phyloP scores from a whole-genome alignment of 1,284 basidiomycete species.

The Cryptococcus sp. region DNA sequence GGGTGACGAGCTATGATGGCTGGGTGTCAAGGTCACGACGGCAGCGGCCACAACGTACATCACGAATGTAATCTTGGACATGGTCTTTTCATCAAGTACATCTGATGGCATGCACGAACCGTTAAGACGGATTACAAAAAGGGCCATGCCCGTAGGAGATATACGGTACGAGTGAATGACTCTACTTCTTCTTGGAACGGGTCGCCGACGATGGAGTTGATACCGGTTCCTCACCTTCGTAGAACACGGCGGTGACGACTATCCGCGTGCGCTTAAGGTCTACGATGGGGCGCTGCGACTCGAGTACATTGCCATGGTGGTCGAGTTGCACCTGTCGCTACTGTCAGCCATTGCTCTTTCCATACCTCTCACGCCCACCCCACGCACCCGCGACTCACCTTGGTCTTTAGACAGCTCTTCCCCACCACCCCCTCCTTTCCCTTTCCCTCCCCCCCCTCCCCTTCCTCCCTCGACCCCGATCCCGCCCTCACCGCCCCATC shows the following conservation, averaged over 20 bases:
- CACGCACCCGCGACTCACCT: no score
- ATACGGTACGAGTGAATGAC: not conserved
- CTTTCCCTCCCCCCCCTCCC: not conserved
- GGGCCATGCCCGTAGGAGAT: not conserved
- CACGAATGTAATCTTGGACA: no score
- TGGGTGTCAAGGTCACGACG: not conserved
- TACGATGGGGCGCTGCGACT: slow-evolving; percentile 60
- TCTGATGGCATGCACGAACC: not conserved
- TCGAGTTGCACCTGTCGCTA: slow-evolving; percentile 63
- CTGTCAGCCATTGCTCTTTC: not conserved
- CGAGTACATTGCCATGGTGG: slow-evolving; percentile 66
- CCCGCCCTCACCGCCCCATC: slow-evolving; percentile 16
- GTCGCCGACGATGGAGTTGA: slow-evolving; percentile 8
- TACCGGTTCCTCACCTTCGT: slow-evolving; percentile 63
- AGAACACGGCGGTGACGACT: slow-evolving; percentile 73
- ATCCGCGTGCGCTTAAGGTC: slow-evolving; percentile 65
- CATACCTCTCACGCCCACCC: no score
- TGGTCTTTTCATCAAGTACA: no score
- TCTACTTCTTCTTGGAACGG: slow-evolving; percentile 17
- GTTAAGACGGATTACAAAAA: not conserved
- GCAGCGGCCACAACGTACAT: no score
- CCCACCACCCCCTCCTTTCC: not conserved
- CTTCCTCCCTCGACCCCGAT: not conserved
- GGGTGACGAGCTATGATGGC: slow-evolving; percentile 42
- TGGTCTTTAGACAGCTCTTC: slow-evolving; percentile 67